phyloP scores from a whole-genome alignment of 345 rosid genomes.

The Salix dunnii region DNA sequence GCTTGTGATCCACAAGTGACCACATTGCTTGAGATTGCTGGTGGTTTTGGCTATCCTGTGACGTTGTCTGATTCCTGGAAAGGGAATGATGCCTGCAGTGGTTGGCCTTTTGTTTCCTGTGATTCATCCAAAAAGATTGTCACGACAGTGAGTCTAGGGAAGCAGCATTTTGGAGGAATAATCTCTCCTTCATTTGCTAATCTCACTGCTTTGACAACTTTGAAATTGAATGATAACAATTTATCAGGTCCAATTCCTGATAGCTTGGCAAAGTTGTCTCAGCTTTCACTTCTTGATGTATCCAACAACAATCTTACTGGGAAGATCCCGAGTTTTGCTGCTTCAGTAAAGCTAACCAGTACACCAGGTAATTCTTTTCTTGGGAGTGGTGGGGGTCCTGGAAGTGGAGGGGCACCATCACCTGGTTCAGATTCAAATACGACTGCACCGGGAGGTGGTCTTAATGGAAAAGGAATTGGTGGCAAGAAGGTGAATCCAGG shows the following conservation, averaged over 20 bases:
- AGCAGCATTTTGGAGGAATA: conserved; percentile 44
- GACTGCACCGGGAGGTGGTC: conserved; percentile 7
- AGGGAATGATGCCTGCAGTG: conserved; percentile 63
- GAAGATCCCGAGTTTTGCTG: conserved; percentile 37
- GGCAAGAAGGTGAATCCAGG: conserved; percentile 31
- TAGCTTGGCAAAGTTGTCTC: conserved; percentile 44
- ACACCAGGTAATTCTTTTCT: conserved; percentile 49
- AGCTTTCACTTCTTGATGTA: conserved; percentile 50
- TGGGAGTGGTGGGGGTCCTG: conserved; percentile 29
- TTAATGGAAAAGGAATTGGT: conserved; percentile 23
- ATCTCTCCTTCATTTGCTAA: conserved; percentile 61
- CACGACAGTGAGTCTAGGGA: conserved; percentile 42
- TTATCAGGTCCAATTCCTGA: conserved; percentile 62
- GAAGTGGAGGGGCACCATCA: conserved; percentile 13
- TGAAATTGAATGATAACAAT: conserved; percentile 54
- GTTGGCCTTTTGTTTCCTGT: conserved; percentile 56
- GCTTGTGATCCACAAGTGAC: conserved; percentile 61
- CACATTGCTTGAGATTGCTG: conserved; percentile 54
- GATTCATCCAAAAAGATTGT: conserved; percentile 34
- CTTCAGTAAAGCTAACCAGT: conserved; percentile 35
- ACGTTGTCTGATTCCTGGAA: conserved; percentile 60
- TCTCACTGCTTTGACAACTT: conserved; percentile 46
- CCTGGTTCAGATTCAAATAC: background rate
- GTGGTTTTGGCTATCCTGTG: conserved; percentile 59
- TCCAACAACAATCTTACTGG: conserved; percentile 74